Evolutionary conservation across 2,329 filamentous ascomycete genomes (phyloP), one percentile per base, ranked within the genome.

Genomic region (Diplodia scrobiculata): DNA sequence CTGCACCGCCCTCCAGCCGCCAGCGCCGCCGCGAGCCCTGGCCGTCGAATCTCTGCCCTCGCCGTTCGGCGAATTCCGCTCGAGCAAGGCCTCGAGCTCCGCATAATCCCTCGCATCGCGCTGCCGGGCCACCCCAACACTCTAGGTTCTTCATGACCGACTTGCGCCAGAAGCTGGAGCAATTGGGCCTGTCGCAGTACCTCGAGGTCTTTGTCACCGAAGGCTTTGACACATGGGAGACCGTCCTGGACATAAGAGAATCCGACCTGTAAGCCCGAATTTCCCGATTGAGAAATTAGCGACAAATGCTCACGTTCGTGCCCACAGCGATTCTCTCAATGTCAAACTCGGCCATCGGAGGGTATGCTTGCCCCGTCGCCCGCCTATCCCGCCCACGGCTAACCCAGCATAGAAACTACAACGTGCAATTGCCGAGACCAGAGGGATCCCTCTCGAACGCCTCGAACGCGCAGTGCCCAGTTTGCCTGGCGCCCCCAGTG

Each of bases 161-260:
- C 76, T 81, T 95, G 72, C 85, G 83, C 70, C 78, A 83, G 45
- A 84, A 89, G 70, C 87, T 94, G 75, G 84, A 86, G 79, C 89
- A 91, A 82, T 83, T 94, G 82, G 91, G 90, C 75, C 84, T 95
- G 76, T 82, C 86, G 79, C 89, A 92, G 78, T 94, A 95, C 79
- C 84, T 91, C 67, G 83, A 88, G 70, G 79, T 82, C 66, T 91
- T 95, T 71, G 75, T 91, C 51, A 86, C 91, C 63, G 90, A 94
- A 77, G 91, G 91, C 2, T 95, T 95, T 76, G 91, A 95, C 76
- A 87, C 88, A 11, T 94, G 91, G 91, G 89, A 92, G 38, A 92
- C 89, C 0, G 88, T 94, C 65, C 82, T 92, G 60, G 91, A 94
- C 73, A 92, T 95, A 64, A 92, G 91, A 68, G 91, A 94, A 77